phyloP scores from a whole-genome alignment of 192 early-diverging fungal genomes.

The Rhizophagus sp. region DNA sequence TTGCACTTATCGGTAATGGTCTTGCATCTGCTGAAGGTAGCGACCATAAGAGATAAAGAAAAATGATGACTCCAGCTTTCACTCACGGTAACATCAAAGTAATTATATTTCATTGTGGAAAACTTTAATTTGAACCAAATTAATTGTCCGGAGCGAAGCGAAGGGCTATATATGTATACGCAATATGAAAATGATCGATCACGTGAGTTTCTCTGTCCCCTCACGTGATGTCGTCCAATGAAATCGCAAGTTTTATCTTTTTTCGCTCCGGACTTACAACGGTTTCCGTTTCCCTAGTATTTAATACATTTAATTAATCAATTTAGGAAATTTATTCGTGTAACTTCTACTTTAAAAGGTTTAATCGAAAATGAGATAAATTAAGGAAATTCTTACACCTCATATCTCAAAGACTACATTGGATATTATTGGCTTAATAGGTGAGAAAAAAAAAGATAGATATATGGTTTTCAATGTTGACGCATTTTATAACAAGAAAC shows the following conservation, averaged over 20 bases:
- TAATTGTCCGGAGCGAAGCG: too few relatives aligned
- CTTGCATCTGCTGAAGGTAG: constrained; percentile 53
- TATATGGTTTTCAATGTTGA: too few relatives aligned
- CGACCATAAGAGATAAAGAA: constrained; percentile 51
- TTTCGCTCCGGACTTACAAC: too few relatives aligned
- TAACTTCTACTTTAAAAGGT: constrained; percentile 34
- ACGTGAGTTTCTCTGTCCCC: too few relatives aligned
- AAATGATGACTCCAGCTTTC: constrained; percentile 61
- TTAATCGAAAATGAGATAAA: constrained; percentile 38
- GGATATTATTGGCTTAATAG: constrained; percentile 49
- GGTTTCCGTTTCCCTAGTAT: too few relatives aligned
- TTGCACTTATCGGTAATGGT: constrained; percentile 46
- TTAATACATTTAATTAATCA: too few relatives aligned
- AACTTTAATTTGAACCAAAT: too few relatives aligned
- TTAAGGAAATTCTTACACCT: constrained; percentile 28
- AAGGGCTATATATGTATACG: too few relatives aligned
- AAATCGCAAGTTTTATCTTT: too few relatives aligned
- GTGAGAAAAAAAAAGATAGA: neutral
- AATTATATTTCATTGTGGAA: constrained; percentile 17
- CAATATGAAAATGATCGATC: too few relatives aligned
- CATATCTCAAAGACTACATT: constrained; percentile 44
- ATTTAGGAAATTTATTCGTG: constrained; percentile 35
- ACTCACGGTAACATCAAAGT: constrained; percentile 41
- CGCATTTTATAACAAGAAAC: too few relatives aligned
- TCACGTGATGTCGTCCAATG: too few relatives aligned